Conservation (phyloP, 345 rosid species). For the Euphorbia peplus region DNA sequence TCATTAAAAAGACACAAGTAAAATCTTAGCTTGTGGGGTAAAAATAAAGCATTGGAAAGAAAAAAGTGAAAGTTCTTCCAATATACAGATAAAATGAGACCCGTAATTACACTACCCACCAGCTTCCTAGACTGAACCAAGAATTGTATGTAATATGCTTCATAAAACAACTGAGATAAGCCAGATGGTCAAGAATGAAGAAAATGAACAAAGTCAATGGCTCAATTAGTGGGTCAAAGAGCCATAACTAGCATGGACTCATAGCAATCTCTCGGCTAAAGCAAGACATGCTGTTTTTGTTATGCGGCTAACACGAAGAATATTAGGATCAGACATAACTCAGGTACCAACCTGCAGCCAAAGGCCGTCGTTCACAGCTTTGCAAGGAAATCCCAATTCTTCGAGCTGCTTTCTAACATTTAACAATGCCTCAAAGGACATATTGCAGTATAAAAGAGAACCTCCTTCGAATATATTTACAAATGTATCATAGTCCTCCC, state of each 20-base stretch:
- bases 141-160: neutral
- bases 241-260: neutral
- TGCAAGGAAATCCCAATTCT: slow-evolving; percentile 92
- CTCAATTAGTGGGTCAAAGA: neutral
- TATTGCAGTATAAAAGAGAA: slow-evolving; percentile 84
- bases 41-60: slow-evolving; percentile 16
- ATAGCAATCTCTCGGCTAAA: slow-evolving; percentile 3
- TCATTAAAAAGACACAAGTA: slow-evolving; percentile 13
- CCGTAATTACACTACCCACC: neutral
- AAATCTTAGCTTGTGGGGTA: neutral
- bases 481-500: slow-evolving; percentile 79
- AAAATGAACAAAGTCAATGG: slow-evolving; percentile 4
- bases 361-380: slow-evolving; percentile 94
- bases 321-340: slow-evolving; percentile 18
- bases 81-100: neutral
- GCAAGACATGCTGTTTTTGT: neutral
- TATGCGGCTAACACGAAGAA: slow-evolving; percentile 11
- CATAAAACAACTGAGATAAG: neutral
- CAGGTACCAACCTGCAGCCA: slow-evolving; percentile 81
- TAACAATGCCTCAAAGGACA: slow-evolving; percentile 89
- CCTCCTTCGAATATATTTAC: slow-evolving; percentile 91
- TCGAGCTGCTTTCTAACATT: slow-evolving; percentile 93
- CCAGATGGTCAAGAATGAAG: slow-evolving; percentile 1
- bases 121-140: slow-evolving; percentile 6
- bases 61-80: slow-evolving; percentile 5